A percentile compares a stretch with the other conserved stretches of the same genome.
Conservation (phyloP, 1,284 basidiomycete species). For the Pulveroboletus sp. region DNA sequence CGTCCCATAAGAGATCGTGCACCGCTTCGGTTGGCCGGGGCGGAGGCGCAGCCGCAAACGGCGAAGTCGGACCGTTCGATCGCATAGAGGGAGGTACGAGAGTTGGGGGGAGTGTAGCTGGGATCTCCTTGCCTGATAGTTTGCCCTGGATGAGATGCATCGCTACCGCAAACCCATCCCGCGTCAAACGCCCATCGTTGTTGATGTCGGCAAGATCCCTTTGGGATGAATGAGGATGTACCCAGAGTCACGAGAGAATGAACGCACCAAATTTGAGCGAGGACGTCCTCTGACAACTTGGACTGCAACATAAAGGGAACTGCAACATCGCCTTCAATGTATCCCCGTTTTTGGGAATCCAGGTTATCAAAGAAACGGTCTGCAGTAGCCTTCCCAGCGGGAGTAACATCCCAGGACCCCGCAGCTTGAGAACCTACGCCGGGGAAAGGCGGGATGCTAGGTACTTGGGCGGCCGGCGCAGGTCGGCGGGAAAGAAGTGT, state of each 20-base stretch:
- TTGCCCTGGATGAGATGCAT: conserved; percentile 93
- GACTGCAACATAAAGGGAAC: conserved; percentile 97
- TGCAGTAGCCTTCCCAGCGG: conserved; percentile 75
- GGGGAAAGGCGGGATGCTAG: conserved; percentile 24
- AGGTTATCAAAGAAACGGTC: conserved; percentile 85
- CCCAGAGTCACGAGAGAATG: not conserved
- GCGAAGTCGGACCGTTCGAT: conserved; percentile 28
- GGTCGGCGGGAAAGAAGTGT: conserved; percentile 22
- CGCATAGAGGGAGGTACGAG: conserved; percentile 84
- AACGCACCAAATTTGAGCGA: conserved; percentile 89
- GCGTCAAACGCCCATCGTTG: conserved; percentile 83
- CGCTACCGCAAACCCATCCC: conserved; percentile 95
- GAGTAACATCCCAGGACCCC: conserved; percentile 78
- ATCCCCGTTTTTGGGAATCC: conserved; percentile 75
- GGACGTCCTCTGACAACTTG: conserved; percentile 76
- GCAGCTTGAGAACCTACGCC: conserved; percentile 25
- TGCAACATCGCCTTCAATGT: conserved; percentile 90
- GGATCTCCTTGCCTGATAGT: conserved; percentile 82
- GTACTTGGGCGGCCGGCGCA: conserved; percentile 13
- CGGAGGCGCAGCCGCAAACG: conserved; percentile 34
- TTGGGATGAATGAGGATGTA: conserved; percentile 11
- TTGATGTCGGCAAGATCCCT: conserved; percentile 95
- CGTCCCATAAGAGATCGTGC: conserved; percentile 57
- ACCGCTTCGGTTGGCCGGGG: conserved; percentile 37
- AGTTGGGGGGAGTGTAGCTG: conserved; percentile 63